Evolutionary conservation across 202 grass and related monocot genomes (phyloP).

Genomic region (Digitaria exilis): DNA sequence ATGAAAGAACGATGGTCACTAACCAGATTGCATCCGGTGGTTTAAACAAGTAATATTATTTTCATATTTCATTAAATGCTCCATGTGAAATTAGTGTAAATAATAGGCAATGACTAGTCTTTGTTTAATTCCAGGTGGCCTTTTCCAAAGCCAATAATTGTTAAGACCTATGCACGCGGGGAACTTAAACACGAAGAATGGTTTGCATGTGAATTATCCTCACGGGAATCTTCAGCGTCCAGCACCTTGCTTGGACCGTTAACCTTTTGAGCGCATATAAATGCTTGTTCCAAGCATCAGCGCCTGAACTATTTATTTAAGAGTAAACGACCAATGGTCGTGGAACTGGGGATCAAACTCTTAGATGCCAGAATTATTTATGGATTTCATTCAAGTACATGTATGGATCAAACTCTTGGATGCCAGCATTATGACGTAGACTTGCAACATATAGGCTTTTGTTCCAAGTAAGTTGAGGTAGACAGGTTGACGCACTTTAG

Average conservation of each 20-base stretch:
- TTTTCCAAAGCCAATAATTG: slow-evolving; percentile 1
- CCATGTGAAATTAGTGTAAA: not conserved
- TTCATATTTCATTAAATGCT: not conserved
- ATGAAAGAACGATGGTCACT: not conserved
- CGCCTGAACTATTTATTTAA: too few relatives aligned
- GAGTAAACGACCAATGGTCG: too few relatives aligned
- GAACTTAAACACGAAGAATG: not conserved
- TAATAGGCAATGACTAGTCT: not conserved
- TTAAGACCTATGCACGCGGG: not conserved
- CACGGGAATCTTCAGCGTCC: not conserved
- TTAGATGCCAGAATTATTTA: too few relatives aligned
- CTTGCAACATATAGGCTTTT: too few relatives aligned
- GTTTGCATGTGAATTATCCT: not conserved
- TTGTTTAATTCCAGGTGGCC: slow-evolving; percentile 3
- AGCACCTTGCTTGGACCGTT: not conserved
- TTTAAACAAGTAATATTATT: not conserved
- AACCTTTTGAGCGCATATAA: too few relatives aligned
- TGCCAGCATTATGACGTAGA: too few relatives aligned
- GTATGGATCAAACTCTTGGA: too few relatives aligned
- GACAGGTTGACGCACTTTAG: too few relatives aligned
- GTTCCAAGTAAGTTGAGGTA: too few relatives aligned
- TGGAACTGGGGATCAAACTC: too few relatives aligned
- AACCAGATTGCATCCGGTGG: not conserved
- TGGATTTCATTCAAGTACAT: too few relatives aligned
- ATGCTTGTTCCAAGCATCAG: too few relatives aligned